Evolutionary conservation across 768 basidiomycete species (phyloP).

Genomic region (Candolleomyces eurysporus): DNA sequence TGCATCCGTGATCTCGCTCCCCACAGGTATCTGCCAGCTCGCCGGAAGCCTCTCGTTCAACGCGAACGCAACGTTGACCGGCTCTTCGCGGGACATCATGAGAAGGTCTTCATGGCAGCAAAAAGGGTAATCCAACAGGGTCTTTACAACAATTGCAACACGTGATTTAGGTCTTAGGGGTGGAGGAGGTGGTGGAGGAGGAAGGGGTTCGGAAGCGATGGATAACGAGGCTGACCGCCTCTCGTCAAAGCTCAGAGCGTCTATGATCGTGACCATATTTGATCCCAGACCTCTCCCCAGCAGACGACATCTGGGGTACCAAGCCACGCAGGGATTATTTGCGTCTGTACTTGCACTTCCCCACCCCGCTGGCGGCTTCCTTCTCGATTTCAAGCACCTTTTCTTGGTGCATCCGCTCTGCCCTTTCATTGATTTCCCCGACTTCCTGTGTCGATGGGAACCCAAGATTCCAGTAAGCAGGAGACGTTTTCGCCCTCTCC

Average conservation of each 20-base stretch:
- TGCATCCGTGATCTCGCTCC: conserved; percentile 22
- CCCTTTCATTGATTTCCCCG: conserved; percentile 68
- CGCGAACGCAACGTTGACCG: conserved; percentile 48
- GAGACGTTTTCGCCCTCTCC: conserved; percentile 72
- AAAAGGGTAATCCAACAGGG: conserved; percentile 57
- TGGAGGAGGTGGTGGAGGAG: not conserved
- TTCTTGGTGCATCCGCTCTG: conserved; percentile 66
- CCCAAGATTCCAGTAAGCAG: conserved; percentile 87
- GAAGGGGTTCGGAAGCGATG: too few relatives aligned
- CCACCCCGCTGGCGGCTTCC: conserved; percentile 50
- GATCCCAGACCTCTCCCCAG: too few relatives aligned
- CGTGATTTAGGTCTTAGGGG: conserved; percentile 26
- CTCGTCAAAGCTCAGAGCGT: not conserved
- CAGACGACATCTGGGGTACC: too few relatives aligned
- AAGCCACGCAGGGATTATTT: not conserved
- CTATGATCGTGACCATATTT: not conserved
- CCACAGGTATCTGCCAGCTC: conserved; percentile 46
- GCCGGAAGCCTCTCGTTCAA: conserved; percentile 59
- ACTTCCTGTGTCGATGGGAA: conserved; percentile 87
- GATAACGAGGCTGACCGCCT: not conserved
- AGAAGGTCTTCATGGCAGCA: conserved; percentile 74
- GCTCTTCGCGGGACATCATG: conserved; percentile 56
- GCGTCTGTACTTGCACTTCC: conserved; percentile 6
- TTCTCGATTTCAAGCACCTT: conserved; percentile 58
- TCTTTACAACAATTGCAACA: conserved; percentile 62